Base-by-base conservation (phyloP, 176 grass and related monocot genomes). In the Ananas comosus region DNA sequence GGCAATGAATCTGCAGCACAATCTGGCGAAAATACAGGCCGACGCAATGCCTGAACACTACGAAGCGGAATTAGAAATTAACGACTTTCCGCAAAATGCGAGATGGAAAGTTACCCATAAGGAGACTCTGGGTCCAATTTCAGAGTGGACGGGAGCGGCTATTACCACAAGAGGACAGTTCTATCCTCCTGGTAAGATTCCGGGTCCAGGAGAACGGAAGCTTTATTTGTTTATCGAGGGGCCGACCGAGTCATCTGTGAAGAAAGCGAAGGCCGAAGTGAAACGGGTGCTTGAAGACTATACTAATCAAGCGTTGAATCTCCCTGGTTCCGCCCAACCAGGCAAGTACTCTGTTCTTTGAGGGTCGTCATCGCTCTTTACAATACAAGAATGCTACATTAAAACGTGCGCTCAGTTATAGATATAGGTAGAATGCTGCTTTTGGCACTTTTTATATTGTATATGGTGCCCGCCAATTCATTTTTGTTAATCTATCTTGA, bases 31-130 rank as follows among this genome's bases (percentile, higher is more conserved):
- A 74, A 92, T 97, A 87, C 89, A 97, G 70, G 89, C 89, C 14
- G 86, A 97, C 83, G 86, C 86, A 53, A 85, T 85, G 81, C 86
- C 89, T 64, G 86, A 97, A 66, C 89, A 92, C 69, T 97, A 97
- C 81, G 93, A 92, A 70, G 93, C 89, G 52, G 93, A 97, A 49
- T 88, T 97, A 76, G 93, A 97, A 74, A 92, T 97, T 42, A 92
- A 97, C 57, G 93, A 92, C 76, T 92, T 97, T 65, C 84, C 93
- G 69, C 92, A 92, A 70, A 87, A 92, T 85, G 89, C 93, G 53
- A 86, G 93, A 23, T 97, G 89, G 89, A 90, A 85, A 79, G 87
- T 97, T 19, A 97, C 93, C 33, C 93, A 92, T 77, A 97, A 97
- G 68, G 93, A 97, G 73, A 97, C 89, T 47, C 77, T 97, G 74